Conservation (phyloP, 139 green algal genomes). For the Desmodesmus armatus region DNA sequence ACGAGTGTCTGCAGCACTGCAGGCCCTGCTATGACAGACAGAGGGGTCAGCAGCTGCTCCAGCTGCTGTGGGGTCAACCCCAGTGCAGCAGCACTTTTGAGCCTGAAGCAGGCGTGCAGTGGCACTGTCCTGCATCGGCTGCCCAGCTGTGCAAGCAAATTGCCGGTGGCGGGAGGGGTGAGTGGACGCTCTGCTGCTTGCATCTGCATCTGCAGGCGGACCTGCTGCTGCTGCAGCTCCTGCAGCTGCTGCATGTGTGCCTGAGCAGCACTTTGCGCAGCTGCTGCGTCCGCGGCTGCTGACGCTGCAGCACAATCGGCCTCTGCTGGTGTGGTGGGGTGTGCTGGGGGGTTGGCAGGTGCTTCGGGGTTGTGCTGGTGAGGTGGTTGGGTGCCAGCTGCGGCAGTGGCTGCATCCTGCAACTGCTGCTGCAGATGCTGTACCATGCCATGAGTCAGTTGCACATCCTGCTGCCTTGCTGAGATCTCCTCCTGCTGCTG, state of each 20-base stretch:
- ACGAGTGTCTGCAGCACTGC: slow-evolving; percentile 42
- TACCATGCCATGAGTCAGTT: no score
- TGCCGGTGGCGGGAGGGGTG: background rate
- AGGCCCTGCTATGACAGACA: slow-evolving; percentile 47
- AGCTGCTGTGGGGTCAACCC: background rate
- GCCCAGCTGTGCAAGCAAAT: background rate
- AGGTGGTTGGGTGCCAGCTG: no score
- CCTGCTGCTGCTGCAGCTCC: slow-evolving; percentile 2
- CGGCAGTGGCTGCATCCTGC: no score
- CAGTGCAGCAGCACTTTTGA: slow-evolving; percentile 25
- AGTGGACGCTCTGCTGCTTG: background rate
- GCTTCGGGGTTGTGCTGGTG: no score
- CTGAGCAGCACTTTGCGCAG: no score
- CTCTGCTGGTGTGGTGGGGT: no score
- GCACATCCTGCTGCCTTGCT: no score
- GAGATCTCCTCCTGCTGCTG: background rate
- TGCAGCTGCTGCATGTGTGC: slow-evolving; percentile 18
- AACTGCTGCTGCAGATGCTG: no score
- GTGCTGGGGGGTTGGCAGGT: no score
- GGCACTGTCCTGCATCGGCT: background rate
- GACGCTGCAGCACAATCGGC: no score
- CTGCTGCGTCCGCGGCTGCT: slow-evolving; percentile 3
- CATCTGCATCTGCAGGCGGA: background rate
- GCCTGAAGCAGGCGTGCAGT: slow-evolving; percentile 43
- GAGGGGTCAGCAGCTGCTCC: slow-evolving; percentile 30